phyloP scores from a whole-genome alignment of 257 asterid genomes.

The Jasminum sambac region DNA sequence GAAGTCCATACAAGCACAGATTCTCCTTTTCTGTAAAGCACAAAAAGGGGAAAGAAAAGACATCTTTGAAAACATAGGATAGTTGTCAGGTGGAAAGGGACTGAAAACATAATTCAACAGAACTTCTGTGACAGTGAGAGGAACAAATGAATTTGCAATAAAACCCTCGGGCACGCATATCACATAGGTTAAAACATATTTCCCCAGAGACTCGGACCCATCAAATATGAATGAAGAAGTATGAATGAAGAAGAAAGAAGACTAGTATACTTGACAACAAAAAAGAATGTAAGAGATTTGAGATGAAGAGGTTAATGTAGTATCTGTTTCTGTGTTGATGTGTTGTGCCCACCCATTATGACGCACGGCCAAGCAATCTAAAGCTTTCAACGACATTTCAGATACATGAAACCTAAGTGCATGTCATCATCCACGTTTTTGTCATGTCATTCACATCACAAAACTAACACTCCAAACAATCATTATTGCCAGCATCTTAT shows the following conservation, averaged over 20 bases:
- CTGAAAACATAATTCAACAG: neutral
- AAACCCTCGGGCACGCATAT: neutral
- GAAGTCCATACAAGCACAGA: conserved; percentile 45
- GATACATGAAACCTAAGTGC: neutral
- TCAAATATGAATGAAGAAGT: neutral
- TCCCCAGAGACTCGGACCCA: neutral
- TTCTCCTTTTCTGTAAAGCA: conserved; percentile 41
- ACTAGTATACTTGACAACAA: neutral
- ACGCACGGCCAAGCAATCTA: neutral
- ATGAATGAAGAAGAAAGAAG: neutral
- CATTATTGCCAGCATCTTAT: neutral
- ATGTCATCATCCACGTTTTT: neutral
- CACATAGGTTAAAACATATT: neutral
- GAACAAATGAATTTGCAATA: neutral
- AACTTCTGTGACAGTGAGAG: conserved; percentile 1
- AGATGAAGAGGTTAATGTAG: neutral
- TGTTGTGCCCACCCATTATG: neutral
- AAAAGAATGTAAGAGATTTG: neutral
- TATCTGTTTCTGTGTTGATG: neutral
- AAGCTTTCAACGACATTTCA: neutral
- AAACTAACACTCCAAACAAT: neutral
- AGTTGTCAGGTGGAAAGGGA: neutral
- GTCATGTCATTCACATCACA: neutral
- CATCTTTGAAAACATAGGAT: neutral
- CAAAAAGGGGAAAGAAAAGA: neutral